Base-by-base conservation (phyloP, 495 filamentous ascomycete genomes). In the Daldinia bambusicola region DNA sequence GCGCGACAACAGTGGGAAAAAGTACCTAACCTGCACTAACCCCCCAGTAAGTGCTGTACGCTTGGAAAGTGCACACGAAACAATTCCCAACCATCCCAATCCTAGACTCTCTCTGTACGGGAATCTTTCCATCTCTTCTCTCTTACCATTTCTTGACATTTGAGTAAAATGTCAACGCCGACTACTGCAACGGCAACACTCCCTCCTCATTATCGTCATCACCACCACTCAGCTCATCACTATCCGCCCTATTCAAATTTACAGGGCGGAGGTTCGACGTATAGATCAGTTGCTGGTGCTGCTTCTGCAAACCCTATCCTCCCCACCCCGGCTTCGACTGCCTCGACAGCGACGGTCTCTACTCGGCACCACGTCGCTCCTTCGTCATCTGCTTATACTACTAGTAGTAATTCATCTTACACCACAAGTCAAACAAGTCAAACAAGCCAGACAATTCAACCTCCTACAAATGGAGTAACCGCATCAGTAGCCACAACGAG, bases 101-200 rank as follows among this genome's bases (percentile, higher is more conserved):
- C 55, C 63, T 31, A 58, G 55, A 68, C 32, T 36, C 38, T 18
- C 53, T 14, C 37, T 30, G 10, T 20, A 45, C 37, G 12, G 13
- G 6, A 43, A 43, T 56, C 61, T 60, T 74, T 62, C 63, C 63
- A 65, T 59, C 50, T 65, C 60, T 55, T 40, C 55, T 60, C 71
- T 60, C 71, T 53, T 45, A 30, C 40, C 48, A 43, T 52, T 65
- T 58, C 55, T 75, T 56, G 61, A 60, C 59, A 68, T 63, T 69
- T 50, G 18, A 40, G 66, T 72, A 76, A 75, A 76, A 96, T 96
- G 93, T 95, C 93, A 82, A 93, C 92, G 16, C 92, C 92, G 51
- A 94, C 92, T 53, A 93, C 90, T 53, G 91, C 90, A 52, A 92
- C 90, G 67, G 90, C 91, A 69, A 92, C 91, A 70, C 85, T 91